Conservation (phyloP, 2,329 filamentous ascomycete genomes). For the Tympanopsis confertula region DNA sequence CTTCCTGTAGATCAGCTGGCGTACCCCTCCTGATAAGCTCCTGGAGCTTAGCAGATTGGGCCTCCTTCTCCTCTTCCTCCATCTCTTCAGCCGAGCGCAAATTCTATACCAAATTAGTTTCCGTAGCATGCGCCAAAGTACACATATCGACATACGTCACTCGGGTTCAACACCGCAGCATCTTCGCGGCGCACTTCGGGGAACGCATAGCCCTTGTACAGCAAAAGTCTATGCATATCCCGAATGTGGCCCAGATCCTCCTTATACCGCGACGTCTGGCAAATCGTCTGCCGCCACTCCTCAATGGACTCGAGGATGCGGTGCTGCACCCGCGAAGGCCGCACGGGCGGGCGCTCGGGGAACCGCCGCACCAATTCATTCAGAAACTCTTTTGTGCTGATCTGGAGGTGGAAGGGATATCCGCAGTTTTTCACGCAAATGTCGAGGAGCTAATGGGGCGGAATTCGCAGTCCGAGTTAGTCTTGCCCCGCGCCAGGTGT, state of each 20-base stretch:
- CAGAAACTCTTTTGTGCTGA: slow-evolving; percentile 96
- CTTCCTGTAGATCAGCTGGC: slow-evolving; percentile 89
- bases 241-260: slow-evolving; percentile 91
- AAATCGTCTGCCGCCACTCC: slow-evolving; percentile 97
- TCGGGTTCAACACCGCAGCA: slow-evolving; percentile 90
- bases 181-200: slow-evolving; percentile 86
- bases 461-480: neutral
- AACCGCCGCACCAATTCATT: slow-evolving; percentile 96
- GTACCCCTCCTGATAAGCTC: slow-evolving; percentile 87
- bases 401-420: slow-evolving; percentile 96
- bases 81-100: slow-evolving; percentile 95
- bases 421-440: slow-evolving; percentile 99
- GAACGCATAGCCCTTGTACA: slow-evolving; percentile 95
- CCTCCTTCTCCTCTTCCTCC: slow-evolving; percentile 90
- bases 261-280: slow-evolving; percentile 93
- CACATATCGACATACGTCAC: slow-evolving; percentile 59
- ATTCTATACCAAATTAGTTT: slow-evolving; percentile 44
- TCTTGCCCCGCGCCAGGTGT: neutral
- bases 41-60: slow-evolving; percentile 95
- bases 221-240: slow-evolving; percentile 91
- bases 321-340: slow-evolving; percentile 75
- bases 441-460: slow-evolving; percentile 83
- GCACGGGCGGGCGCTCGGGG: slow-evolving; percentile 80
- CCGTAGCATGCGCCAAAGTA: slow-evolving; percentile 12
- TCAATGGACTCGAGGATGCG: slow-evolving; percentile 94